Evolutionary conservation across 192 early-diverging fungal species (phyloP).

Genomic region (Backusella morwellensis): DNA sequence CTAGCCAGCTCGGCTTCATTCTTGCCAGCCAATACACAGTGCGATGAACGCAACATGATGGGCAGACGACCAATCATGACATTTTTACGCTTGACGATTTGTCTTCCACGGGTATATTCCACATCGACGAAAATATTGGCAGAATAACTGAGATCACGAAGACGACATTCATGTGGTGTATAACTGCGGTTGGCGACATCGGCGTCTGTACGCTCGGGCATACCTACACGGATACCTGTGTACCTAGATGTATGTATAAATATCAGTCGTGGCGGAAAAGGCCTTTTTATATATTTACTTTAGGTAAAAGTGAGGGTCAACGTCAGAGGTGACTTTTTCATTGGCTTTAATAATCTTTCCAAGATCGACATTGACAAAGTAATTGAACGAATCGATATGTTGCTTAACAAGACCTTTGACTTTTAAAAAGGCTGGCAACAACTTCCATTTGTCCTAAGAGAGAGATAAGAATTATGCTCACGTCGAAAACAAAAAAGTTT

Average conservation of each 20-base stretch:
- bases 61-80: slow-evolving; percentile 92
- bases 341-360: slow-evolving; percentile 94
- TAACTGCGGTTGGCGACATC: slow-evolving; percentile 67
- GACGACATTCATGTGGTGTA: slow-evolving; percentile 94
- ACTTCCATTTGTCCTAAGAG: slow-evolving; percentile 94
- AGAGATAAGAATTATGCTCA: neutral
- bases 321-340: slow-evolving; percentile 85
- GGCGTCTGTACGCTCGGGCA: slow-evolving; percentile 78
- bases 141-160: slow-evolving; percentile 95
- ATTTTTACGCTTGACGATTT: slow-evolving; percentile 75
- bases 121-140: slow-evolving; percentile 91
- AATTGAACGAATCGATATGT: slow-evolving; percentile 99
- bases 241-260: slow-evolving; percentile 51
- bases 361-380: slow-evolving; percentile 94
- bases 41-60: slow-evolving; percentile 90
- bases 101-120: slow-evolving; percentile 83
- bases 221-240: slow-evolving; percentile 81
- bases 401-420: slow-evolving; percentile 98
- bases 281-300: slow-evolving; percentile 49
- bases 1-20: slow-evolving; percentile 80
- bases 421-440: slow-evolving; percentile 95
- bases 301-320: slow-evolving; percentile 90
- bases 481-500: neutral
- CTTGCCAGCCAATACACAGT: slow-evolving; percentile 79
- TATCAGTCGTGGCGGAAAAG: too few relatives aligned